Evolutionary conservation across 2,329 filamentous ascomycete genomes (phyloP).

Genomic region (Emergomyces pasteurianus): DNA sequence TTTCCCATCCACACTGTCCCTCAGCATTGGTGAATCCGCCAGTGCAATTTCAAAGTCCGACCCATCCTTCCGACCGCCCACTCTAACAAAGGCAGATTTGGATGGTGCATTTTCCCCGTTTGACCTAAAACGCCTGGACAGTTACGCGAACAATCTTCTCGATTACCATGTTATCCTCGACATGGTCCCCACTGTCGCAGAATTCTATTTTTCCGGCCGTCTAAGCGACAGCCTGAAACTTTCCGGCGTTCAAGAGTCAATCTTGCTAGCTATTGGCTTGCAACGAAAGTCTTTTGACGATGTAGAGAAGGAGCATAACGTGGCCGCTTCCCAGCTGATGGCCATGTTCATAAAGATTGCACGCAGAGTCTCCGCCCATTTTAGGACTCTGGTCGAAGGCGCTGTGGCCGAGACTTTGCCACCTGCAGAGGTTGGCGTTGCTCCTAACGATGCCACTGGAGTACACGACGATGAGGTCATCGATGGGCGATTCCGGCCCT

Average conservation of each 20-base stretch:
- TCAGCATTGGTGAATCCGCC: conserved; percentile 81
- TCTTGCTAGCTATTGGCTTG: conserved; percentile 80
- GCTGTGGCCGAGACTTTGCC: conserved; percentile 60
- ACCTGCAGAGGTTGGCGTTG: conserved; percentile 33
- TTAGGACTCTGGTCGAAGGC: conserved; percentile 61
- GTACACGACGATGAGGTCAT: conserved; percentile 59
- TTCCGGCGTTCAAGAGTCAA: conserved; percentile 70
- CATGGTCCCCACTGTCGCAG: conserved; percentile 70
- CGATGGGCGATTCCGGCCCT: conserved; percentile 55
- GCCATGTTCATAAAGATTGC: conserved; percentile 98
- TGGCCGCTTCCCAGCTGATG: conserved; percentile 67
- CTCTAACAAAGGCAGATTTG: conserved; percentile 62
- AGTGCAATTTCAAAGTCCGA: conserved; percentile 59
- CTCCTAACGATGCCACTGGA: conserved; percentile 36
- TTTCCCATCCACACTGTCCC: conserved; percentile 65
- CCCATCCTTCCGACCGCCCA: conserved; percentile 37
- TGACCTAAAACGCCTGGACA: conserved; percentile 87
- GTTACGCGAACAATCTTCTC: conserved; percentile 91
- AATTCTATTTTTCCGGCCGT: conserved; percentile 72
- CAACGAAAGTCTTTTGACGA: conserved; percentile 80
- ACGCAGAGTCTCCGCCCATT: conserved; percentile 70
- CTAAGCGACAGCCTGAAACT: conserved; percentile 57
- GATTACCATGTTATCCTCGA: conserved; percentile 97
- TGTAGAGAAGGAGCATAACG: conserved; percentile 63
- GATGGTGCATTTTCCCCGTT: conserved; percentile 75